Conservation (phyloP, 768 basidiomycete species). For the Antrodiella citrinella region DNA sequence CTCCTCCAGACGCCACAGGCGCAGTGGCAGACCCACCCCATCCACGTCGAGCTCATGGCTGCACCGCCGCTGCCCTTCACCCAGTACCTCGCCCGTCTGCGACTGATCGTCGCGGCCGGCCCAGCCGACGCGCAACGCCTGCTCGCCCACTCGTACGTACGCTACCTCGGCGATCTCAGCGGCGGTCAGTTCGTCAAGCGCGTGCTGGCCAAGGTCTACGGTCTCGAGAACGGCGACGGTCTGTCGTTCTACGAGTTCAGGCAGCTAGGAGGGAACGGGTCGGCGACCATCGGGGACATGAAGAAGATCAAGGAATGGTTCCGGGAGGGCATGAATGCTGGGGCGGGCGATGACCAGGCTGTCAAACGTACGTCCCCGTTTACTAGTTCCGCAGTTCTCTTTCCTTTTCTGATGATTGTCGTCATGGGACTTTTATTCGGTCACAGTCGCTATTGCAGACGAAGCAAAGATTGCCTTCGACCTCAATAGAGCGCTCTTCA, state of each 20-base stretch:
- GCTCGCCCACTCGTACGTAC: conserved; percentile 75
- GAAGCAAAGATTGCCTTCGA: conserved; percentile 27
- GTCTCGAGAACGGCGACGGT: conserved; percentile 41
- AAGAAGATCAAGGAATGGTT: conserved; percentile 71
- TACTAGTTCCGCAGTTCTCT: not conserved
- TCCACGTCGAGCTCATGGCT: conserved; percentile 37
- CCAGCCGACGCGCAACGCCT: conserved; percentile 42
- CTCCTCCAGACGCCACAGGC: conserved; percentile 46
- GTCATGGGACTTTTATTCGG: not conserved
- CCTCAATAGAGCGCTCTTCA: conserved; percentile 26
- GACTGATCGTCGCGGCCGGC: conserved; percentile 31
- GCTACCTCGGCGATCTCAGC: conserved; percentile 74
- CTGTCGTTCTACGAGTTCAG: conserved; percentile 65
- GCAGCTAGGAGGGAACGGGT: conserved; percentile 38
- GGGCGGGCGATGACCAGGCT: conserved; percentile 24
- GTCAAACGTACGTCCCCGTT: conserved; percentile 21
- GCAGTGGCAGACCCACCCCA: conserved; percentile 49
- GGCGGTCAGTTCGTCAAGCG: conserved; percentile 69
- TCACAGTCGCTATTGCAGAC: conserved; percentile 20
- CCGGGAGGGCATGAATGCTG: conserved; percentile 34
- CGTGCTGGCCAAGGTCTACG: conserved; percentile 59
- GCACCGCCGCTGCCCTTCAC: conserved; percentile 40
- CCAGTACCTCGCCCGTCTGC: conserved; percentile 48
- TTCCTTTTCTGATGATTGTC: not conserved
- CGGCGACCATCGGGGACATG: conserved; percentile 50